Base-by-base conservation (phyloP, 73 alveolate genomes). In the Paramecium biaurelia region DNA sequence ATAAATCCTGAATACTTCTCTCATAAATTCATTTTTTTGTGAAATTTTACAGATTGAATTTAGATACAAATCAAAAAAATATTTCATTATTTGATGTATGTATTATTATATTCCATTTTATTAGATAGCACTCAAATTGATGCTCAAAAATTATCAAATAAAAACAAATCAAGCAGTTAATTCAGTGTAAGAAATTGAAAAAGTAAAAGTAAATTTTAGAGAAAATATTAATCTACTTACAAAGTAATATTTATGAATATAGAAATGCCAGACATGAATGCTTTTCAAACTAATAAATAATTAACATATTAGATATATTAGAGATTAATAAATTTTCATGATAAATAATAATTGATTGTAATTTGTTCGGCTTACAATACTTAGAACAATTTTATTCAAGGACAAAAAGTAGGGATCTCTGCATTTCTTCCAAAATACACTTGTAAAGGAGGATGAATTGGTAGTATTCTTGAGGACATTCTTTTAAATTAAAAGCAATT, bases 321-420 rank as follows among this genome's bases (percentile, higher is more conserved):
- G n/a, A 74, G 67, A 74, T 74, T 18, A 34, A 37, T 34, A 34
- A 74, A 34, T 41, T 37, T 15, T 10, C 37, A 5, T 35, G 9
- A 4, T 30, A 20, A n/a, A 0, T 5, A 37, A 41, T 37, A 28
- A 10, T 35, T 32, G 9, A 74, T 74, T 0, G 87, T 74, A 0
- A 74, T 74, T 14, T 74, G 87, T 23, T 74, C 87, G 6, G 87
- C 87, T n/a, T 74, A 74, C 4, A 68, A 74, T 74, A 28, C 87
- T n/a, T 34, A 34, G 23, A 38, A 74, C 14, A 37, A 41, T 41
- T n/a, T 21, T 5, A 21, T 30, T 11, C 38, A 35, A 38, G 87
- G 67, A 32, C 18, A 21, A 35, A 32, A 74, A 35, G 56, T 24
- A 3, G 87, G 87, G 15, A 74, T 74, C 20, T 35, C 47, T 7